Evolutionary conservation across 768 basidiomycete species (phyloP), one percentile per base, ranked within the genome.

Genomic region (Albatrellus ellisii): DNA sequence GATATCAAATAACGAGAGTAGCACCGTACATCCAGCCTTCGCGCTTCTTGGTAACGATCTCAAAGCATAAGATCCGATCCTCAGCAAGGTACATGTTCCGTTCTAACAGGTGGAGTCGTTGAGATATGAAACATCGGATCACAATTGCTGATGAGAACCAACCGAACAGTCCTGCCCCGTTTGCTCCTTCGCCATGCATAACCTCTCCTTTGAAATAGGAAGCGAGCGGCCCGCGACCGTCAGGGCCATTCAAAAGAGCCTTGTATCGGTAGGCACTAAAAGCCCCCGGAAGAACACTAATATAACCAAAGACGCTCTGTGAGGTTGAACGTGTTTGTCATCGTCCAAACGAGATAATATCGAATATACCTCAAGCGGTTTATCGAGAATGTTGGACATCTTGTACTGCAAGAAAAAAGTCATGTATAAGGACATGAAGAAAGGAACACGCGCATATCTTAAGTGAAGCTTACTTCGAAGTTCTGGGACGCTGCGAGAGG

Each of bases 331-430:
- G 12, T 29, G 25, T 18, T 22, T 0, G 28, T 14, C 28, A 26
- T 26, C 8, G 10, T 25, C 3, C 9, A n/a, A 31, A 15, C 7
- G 10, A 39, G 37, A 11, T 27, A 48, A 17, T 8, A 14, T 25
- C 27, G 9, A 9, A 58, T 71, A 39, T 55, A 87, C 68, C 75
- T 97, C 92, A 39, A 91, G 72, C 1, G 92, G 91, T 59, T 97
- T 97, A 59, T 97, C 92, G 26, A 97, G 75, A 49, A 94, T 86
- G 55, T 95, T 91, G 20, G 88, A 89, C 80, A 87, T 88, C 66
- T 94, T 94, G 66, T 94, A 92, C 77, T 80, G 45, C 4, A 35
- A 8, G 11, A 6, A 14, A 20, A 21, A 27, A 14, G 21, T 31
- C 6, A 34, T 2, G n/a, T n/a, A n/a, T 7, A 20, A 28, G 15